Evolutionary conservation across 139 green algal species (phyloP).

Genomic region (Axilococcus clingmanii): DNA sequence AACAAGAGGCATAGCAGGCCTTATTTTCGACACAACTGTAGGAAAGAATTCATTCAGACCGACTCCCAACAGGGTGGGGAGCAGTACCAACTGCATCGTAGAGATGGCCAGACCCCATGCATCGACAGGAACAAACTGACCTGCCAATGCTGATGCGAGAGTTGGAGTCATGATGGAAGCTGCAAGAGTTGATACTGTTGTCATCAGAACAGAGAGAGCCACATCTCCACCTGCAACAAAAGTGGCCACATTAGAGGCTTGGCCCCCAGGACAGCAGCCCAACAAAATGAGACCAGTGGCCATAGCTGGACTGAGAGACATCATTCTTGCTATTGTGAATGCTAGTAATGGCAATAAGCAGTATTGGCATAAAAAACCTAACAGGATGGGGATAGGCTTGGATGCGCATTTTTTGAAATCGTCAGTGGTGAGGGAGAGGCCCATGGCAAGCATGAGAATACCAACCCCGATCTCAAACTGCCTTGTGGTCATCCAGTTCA

Average conservation of each 20-base stretch:
- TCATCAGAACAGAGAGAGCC: constrained; percentile 80
- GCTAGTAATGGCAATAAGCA: constrained; percentile 57
- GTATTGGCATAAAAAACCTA: constrained; percentile 64
- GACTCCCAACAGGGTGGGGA: constrained; percentile 61
- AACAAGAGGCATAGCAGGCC: constrained; percentile 45
- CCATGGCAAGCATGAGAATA: constrained; percentile 81
- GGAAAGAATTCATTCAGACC: constrained; percentile 46
- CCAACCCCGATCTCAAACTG: constrained; percentile 60
- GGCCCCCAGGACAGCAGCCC: constrained; percentile 66
- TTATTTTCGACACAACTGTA: constrained; percentile 38
- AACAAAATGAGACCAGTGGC: constrained; percentile 64
- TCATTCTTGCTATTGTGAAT: constrained; percentile 39
- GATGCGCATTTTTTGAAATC: constrained; percentile 58
- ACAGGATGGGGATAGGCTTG: constrained; percentile 54
- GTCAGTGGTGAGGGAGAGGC: constrained; percentile 67
- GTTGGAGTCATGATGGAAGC: constrained; percentile 78
- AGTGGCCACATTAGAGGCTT: constrained; percentile 70
- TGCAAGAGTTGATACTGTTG: constrained; percentile 60
- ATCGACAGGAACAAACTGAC: constrained; percentile 66
- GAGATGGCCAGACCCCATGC: constrained; percentile 37
- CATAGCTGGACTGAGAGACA: constrained; percentile 40
- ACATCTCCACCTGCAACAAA: constrained; percentile 79
- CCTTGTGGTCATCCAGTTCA: constrained; percentile 47
- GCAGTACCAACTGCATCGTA: constrained; percentile 65
- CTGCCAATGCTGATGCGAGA: constrained; percentile 57